These are phyloP conservation scores for Aspergillus caelatus DNA, from an alignment of 2,329 filamentous ascomycete genomes.

Conservation along the genomic window DNA sequence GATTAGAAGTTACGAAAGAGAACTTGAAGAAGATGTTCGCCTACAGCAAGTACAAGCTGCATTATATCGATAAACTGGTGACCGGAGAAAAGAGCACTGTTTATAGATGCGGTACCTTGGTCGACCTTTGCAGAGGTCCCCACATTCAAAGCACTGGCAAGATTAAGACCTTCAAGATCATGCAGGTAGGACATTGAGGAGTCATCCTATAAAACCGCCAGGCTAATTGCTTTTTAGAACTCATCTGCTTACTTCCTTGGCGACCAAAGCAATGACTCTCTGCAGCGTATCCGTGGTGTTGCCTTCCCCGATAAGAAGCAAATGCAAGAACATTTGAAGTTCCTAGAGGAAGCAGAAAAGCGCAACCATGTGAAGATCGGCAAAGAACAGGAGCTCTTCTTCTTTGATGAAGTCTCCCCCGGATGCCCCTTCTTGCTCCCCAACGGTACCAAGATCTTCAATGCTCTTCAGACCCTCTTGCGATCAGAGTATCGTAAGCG, in stretches of 20 bases:
- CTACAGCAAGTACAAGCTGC: constrained; percentile 98
- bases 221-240: constrained; percentile 53
- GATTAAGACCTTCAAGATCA: constrained; percentile 92
- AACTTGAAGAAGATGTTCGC: constrained; percentile 94
- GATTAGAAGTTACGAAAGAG: constrained; percentile 84
- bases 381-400: constrained; percentile 94
- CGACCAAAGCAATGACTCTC: constrained; percentile 87
- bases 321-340: constrained; percentile 90
- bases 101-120: constrained; percentile 89
- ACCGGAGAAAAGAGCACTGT: constrained; percentile 92
- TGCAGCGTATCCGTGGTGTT: constrained; percentile 95
- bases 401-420: constrained; percentile 93
- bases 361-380: constrained; percentile 93
- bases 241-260: constrained; percentile 90
- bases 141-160: constrained; percentile 92
- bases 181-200: constrained; percentile 62
- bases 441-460: constrained; percentile 91
- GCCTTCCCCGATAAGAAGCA: constrained; percentile 97
- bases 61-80: constrained; percentile 94
- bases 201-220: not conserved
- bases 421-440: constrained; percentile 91
- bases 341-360: constrained; percentile 97
- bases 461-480: constrained; percentile 79
- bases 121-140: constrained; percentile 92
- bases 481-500: constrained; percentile 88